phyloP scores from a whole-genome alignment of 331 rosid genomes.

The Arachis monticola region DNA sequence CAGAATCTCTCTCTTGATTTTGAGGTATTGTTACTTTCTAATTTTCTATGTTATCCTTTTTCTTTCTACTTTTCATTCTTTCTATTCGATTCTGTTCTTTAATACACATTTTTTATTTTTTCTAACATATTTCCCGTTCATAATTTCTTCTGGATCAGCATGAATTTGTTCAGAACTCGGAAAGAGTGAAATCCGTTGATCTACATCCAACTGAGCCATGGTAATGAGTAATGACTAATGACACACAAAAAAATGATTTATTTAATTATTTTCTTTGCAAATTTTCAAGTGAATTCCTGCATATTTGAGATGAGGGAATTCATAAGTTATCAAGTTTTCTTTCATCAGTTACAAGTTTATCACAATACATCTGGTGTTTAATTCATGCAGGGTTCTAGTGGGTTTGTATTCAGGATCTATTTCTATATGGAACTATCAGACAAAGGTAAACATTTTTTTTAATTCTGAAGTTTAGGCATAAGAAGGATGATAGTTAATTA shows the following conservation, averaged over 20 bases:
- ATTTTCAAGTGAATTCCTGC: neutral
- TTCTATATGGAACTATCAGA: slow-evolving; percentile 79
- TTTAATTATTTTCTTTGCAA: neutral
- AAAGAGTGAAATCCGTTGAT: slow-evolving; percentile 90
- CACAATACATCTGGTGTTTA: neutral
- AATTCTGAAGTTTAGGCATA: neutral
- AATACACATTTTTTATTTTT: neutral
- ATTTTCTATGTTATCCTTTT: slow-evolving; percentile 2
- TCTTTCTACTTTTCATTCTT: neutral
- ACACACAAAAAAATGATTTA: neutral
- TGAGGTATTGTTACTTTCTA: slow-evolving; percentile 48
- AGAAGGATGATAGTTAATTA: neutral
- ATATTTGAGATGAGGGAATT: too few species aligned
- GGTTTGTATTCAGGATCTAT: slow-evolving; percentile 85
- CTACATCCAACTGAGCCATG: slow-evolving; percentile 91
- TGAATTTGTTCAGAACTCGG: slow-evolving; percentile 68
- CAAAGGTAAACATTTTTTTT: slow-evolving; percentile 59
- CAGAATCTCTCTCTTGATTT: slow-evolving; percentile 51
- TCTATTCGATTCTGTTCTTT: neutral
- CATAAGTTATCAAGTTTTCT: too few species aligned
- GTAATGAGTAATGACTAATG: slow-evolving; percentile 40
- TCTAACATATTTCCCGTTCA: slow-evolving; percentile 13
- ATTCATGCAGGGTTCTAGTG: slow-evolving; percentile 71
- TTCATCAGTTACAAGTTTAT: too few species aligned
- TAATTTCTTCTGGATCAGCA: slow-evolving; percentile 53